A percentile compares a stretch with the other conserved stretches of the same genome.
Conservation (phyloP, 257 asterid genomes). For the Solanum chilense region DNA sequence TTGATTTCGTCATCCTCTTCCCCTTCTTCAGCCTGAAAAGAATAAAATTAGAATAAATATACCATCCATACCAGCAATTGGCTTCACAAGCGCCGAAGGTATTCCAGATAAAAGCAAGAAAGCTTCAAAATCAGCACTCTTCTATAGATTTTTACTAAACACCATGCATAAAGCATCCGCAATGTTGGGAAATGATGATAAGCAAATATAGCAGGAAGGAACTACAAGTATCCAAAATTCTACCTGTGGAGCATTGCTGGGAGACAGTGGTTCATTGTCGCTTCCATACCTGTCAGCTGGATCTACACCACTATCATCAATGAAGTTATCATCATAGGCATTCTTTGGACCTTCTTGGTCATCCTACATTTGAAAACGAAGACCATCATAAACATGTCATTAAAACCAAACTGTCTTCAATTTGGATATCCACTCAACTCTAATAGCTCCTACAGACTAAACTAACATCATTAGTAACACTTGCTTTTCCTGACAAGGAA, state of each 20-base stretch:
- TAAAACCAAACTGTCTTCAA: background rate
- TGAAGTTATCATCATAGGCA: slow-evolving; percentile 73
- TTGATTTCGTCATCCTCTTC: slow-evolving; percentile 86
- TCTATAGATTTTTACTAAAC: background rate
- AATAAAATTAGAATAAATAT: background rate
- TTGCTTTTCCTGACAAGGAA: background rate
- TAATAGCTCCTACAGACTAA: background rate
- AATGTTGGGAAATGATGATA: background rate
- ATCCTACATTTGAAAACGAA: slow-evolving; percentile 33
- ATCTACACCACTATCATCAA: slow-evolving; percentile 73
- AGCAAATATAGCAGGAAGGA: background rate
- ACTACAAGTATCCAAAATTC: background rate
- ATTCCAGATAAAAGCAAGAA: background rate
- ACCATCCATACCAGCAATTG: background rate
- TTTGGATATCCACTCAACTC: background rate
- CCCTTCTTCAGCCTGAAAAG: slow-evolving; percentile 77
- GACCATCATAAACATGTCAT: background rate
- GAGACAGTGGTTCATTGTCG: slow-evolving; percentile 51
- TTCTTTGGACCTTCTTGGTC: slow-evolving; percentile 59
- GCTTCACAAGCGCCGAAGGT: background rate
- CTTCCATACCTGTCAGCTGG: slow-evolving; percentile 61
- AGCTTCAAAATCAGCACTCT: background rate
- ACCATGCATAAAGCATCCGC: background rate
- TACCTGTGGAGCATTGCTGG: slow-evolving; percentile 68
- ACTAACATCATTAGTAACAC: background rate